Evolutionary conservation across 768 basidiomycete genomes (phyloP).

Genomic region (Calocera cornea): DNA sequence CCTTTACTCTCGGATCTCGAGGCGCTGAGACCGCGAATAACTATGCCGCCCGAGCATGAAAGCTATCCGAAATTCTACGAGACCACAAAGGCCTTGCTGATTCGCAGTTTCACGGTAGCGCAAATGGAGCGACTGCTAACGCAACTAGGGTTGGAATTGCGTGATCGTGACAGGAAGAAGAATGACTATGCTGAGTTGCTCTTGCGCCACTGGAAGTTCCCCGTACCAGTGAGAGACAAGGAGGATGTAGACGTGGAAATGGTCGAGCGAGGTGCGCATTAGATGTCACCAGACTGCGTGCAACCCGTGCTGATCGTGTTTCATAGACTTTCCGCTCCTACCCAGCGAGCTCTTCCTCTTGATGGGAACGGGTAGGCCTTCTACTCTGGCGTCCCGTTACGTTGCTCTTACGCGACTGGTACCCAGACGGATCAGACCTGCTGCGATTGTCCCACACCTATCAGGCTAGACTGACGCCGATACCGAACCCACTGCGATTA

Average conservation of each 20-base stretch:
- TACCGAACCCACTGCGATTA: conserved; percentile 41
- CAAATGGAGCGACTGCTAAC: neutral
- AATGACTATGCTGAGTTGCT: neutral
- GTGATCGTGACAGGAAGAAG: neutral
- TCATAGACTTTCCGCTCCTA: conserved; percentile 41
- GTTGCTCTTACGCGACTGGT: neutral
- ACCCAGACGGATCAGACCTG: conserved; percentile 49
- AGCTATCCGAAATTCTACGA: neutral
- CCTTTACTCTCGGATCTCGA: neutral
- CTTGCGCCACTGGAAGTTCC: neutral
- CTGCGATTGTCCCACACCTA: conserved; percentile 45
- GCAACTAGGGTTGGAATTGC: neutral
- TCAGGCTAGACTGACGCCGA: conserved; percentile 48
- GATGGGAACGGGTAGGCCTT: conserved; percentile 48
- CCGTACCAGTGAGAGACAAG: neutral
- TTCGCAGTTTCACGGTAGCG: neutral
- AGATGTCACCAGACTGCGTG: neutral
- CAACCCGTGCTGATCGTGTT: neutral
- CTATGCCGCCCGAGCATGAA: neutral
- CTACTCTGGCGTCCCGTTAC: conserved; percentile 5
- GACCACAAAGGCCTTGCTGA: neutral
- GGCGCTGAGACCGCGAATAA: neutral
- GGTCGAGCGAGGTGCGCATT: neutral
- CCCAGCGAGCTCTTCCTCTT: conserved; percentile 53
- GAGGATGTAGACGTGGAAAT: neutral